A percentile compares a stretch with the other conserved stretches of the same genome.
Evolutionary conservation across 2,329 filamentous ascomycete genomes (phyloP).

Genomic region (Trichoderma atrobrunneum): DNA sequence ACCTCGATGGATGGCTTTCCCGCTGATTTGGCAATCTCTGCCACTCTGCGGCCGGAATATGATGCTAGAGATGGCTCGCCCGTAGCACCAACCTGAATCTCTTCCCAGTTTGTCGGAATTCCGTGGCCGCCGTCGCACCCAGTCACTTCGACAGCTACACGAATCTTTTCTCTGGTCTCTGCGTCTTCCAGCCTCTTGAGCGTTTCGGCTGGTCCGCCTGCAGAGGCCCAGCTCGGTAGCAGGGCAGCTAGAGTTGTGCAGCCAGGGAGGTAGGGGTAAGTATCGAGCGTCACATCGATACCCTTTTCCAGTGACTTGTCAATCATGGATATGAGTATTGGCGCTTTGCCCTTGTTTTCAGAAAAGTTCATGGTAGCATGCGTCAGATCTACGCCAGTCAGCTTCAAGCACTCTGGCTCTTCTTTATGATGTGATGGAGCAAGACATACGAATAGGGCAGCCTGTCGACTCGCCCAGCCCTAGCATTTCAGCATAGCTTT

Average conservation of each 20-base stretch:
- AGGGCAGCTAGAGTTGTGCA: slow-evolving; percentile 26
- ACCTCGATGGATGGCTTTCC: slow-evolving; percentile 23
- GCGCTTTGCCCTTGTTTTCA: slow-evolving; percentile 27
- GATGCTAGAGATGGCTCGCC: slow-evolving; percentile 18
- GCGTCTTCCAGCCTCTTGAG: slow-evolving; percentile 23
- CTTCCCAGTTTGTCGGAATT: slow-evolving; percentile 29
- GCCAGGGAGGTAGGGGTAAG: slow-evolving; percentile 27
- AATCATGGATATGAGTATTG: slow-evolving; percentile 24
- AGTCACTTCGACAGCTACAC: slow-evolving; percentile 25
- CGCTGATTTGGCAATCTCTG: slow-evolving; percentile 21
- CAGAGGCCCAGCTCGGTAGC: slow-evolving; percentile 27
- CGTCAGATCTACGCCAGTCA: slow-evolving; percentile 23
- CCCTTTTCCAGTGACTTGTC: slow-evolving; percentile 22
- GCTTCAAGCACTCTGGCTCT: neutral
- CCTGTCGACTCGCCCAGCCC: slow-evolving; percentile 25
- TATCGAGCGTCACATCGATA: slow-evolving; percentile 27
- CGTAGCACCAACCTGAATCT: slow-evolving; percentile 26
- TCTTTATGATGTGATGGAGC: neutral
- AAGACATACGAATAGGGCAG: slow-evolving; percentile 26
- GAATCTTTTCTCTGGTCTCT: slow-evolving; percentile 24
- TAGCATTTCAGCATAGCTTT: slow-evolving; percentile 28
- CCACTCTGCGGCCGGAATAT: slow-evolving; percentile 24
- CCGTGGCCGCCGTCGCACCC: slow-evolving; percentile 29
- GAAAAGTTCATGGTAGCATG: slow-evolving; percentile 28
- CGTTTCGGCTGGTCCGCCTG: slow-evolving; percentile 25